Conservation (phyloP, 805 yeast species). For the Metschnikowia matae region DNA sequence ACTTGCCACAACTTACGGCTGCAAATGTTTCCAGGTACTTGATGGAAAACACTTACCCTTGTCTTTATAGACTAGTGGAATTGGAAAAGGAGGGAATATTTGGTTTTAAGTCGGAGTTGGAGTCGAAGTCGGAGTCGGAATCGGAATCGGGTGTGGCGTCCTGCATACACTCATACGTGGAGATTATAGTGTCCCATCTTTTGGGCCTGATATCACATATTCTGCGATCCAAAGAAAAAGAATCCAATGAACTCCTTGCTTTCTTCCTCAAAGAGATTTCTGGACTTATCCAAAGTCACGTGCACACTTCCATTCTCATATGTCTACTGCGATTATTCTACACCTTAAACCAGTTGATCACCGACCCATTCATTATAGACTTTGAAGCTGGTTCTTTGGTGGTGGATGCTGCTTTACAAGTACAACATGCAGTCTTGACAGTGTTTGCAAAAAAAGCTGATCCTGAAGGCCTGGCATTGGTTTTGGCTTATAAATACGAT, state of each 20-base stretch:
- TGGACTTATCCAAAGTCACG: slow-evolving; percentile 2
- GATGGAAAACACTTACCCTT: slow-evolving; percentile 23
- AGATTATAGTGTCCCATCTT: slow-evolving; percentile 22
- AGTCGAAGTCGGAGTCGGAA: neutral
- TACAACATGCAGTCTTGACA: slow-evolving; percentile 21
- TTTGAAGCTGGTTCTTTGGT: slow-evolving; percentile 15
- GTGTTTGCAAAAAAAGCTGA: slow-evolving; percentile 15
- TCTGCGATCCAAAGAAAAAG: slow-evolving; percentile 12
- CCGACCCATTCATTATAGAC: slow-evolving; percentile 27
- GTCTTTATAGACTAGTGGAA: slow-evolving; percentile 12
- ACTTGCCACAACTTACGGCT: slow-evolving; percentile 27
- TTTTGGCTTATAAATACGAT: slow-evolving; percentile 30
- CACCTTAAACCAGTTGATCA: slow-evolving; percentile 28
- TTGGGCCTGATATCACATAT: slow-evolving; percentile 25
- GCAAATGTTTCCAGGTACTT: slow-evolving; percentile 18
- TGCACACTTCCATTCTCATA: slow-evolving; percentile 18
- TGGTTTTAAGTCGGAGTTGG: neutral
- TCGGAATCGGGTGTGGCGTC: neutral
- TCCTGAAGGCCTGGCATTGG: slow-evolving; percentile 15
- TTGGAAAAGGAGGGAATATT: neutral
- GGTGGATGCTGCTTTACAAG: slow-evolving; percentile 18
- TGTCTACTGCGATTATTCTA: slow-evolving; percentile 28
- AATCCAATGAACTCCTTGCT: slow-evolving; percentile 11
- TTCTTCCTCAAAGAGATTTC: slow-evolving; percentile 19
- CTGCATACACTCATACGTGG: slow-evolving; percentile 16